Evolutionary conservation across 768 basidiomycete species (phyloP).

Genomic region (Pleurotus platypus): DNA sequence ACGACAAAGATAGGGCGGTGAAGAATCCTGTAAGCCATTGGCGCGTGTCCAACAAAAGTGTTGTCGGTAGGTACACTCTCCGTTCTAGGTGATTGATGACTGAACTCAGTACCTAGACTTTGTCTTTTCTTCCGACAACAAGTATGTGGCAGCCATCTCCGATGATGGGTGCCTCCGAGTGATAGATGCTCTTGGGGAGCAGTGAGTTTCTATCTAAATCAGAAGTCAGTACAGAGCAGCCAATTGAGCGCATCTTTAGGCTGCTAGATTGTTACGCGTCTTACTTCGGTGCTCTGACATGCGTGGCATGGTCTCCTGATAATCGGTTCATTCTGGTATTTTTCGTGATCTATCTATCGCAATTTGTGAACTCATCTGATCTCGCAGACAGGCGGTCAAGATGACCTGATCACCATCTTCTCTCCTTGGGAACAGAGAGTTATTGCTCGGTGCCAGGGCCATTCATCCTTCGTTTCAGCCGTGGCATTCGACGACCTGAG

Average conservation of each 20-base stretch:
- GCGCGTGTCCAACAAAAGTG: constrained; percentile 67
- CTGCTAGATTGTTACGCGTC: constrained; percentile 92
- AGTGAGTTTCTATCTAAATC: constrained; percentile 43
- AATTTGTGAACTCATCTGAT: constrained; percentile 7
- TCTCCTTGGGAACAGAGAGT: constrained; percentile 94
- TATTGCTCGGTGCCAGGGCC: constrained; percentile 94
- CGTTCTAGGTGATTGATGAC: not conserved
- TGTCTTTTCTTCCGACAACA: constrained; percentile 90
- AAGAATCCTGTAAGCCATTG: constrained; percentile 93
- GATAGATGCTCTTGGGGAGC: constrained; percentile 83
- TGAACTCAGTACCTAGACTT: constrained; percentile 53
- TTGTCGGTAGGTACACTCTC: constrained; percentile 54
- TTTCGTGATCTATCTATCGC: constrained; percentile 5
- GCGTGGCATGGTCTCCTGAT: constrained; percentile 94
- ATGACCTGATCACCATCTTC: constrained; percentile 92
- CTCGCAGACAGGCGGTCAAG: constrained; percentile 88
- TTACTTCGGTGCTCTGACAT: constrained; percentile 90
- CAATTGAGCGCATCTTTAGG: constrained; percentile 33
- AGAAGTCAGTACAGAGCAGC: not conserved
- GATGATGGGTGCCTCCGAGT: constrained; percentile 92
- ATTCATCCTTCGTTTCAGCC: constrained; percentile 89
- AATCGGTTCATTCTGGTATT: constrained; percentile 86
- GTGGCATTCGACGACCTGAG: constrained; percentile 89
- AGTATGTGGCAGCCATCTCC: constrained; percentile 84
- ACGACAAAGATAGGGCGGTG: constrained; percentile 68